These are phyloP conservation scores for Podosphaera aphanis DNA, from an alignment of 2,329 filamentous ascomycete genomes.

Conservation along the genomic window DNA sequence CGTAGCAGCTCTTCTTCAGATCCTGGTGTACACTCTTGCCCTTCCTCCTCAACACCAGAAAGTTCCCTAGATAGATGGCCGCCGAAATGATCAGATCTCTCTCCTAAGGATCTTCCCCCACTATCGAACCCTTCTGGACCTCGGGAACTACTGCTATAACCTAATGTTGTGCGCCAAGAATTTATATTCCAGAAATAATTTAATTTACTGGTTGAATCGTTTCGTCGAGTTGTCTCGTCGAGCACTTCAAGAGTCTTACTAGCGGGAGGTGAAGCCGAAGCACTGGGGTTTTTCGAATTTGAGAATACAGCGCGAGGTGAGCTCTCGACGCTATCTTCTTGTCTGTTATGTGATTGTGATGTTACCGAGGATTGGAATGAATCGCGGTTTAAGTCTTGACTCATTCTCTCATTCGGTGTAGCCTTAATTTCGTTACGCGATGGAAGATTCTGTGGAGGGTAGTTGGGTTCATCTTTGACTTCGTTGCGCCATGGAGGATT, in stretches of 20 bases:
- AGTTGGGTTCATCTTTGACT: constrained; percentile 21
- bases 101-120: constrained; percentile 17
- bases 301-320: neutral
- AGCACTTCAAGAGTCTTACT: constrained; percentile 29
- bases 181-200: constrained; percentile 34
- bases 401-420: too few species aligned
- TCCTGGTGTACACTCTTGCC: constrained; percentile 10
- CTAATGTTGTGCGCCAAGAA: constrained; percentile 21
- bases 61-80: neutral
- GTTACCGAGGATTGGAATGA: neutral
- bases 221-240: constrained; percentile 19
- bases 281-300: neutral
- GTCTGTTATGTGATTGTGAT: neutral
- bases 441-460: constrained; percentile 2
- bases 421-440: neutral
- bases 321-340: neutral
- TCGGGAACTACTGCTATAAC: constrained; percentile 4
- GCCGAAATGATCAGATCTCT: neutral
- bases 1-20: constrained; percentile 21
- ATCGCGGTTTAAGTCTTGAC: neutral
- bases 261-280: constrained; percentile 21
- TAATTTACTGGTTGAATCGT: constrained; percentile 20
- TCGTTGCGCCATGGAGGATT: constrained; percentile 75
- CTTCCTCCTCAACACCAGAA: neutral
- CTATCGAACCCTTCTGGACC: constrained; percentile 7